phyloP scores from a whole-genome alignment of 2,329 filamentous ascomycete species.

The Paecilomyces sp. region DNA sequence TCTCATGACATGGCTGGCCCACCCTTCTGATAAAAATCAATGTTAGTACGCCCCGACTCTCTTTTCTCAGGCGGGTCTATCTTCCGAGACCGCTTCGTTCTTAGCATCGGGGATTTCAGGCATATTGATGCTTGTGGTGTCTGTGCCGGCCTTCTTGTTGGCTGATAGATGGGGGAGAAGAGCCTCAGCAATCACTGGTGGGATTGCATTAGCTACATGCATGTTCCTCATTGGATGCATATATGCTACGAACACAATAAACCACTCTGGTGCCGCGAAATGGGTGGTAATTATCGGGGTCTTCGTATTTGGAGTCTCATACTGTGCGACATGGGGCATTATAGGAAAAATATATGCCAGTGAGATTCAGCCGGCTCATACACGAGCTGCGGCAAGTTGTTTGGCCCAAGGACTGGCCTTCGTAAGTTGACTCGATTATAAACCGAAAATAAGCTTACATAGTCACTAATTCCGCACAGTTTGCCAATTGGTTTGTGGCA shows the following conservation, averaged over 20 bases:
- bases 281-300: too few species aligned
- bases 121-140: conserved; percentile 51
- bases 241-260: conserved; percentile 13
- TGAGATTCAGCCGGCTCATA: too few species aligned
- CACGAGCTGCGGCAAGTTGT: too few species aligned
- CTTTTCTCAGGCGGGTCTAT: conserved; percentile 54
- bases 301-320: too few species aligned
- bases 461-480: too few species aligned
- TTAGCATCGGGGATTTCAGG: conserved; percentile 56
- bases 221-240: conserved; percentile 29
- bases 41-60: conserved; percentile 53
- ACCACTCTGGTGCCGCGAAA: too few species aligned
- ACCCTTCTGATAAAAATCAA: neutral
- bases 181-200: conserved; percentile 48
- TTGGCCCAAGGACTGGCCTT: too few species aligned
- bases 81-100: conserved; percentile 48
- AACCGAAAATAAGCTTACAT: too few species aligned
- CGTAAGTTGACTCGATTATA: too few species aligned
- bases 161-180: conserved; percentile 53
- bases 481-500: too few species aligned
- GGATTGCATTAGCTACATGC: conserved; percentile 39
- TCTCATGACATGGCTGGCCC: neutral
- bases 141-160: conserved; percentile 50
- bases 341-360: too few species aligned
- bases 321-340: too few species aligned